Base-by-base conservation (phyloP, 208 protist species). In the Naegleria gruberi region DNA sequence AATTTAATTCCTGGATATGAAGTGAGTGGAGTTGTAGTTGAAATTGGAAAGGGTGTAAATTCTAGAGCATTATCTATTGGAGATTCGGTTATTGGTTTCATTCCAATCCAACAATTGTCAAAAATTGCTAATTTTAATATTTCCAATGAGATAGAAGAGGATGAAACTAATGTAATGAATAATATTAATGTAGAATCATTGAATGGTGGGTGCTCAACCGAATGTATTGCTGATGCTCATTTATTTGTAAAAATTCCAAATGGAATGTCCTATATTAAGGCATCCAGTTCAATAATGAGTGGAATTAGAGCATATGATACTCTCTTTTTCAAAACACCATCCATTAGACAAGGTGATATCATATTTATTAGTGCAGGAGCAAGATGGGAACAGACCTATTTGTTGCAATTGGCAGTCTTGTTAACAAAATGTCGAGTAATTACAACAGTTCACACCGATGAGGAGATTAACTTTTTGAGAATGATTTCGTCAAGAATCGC, bases 381-480 rank as follows among this genome's bases (percentile, higher is more conserved):
- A 37, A 12, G 30, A 37, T 77, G 65, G 65, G 65, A 77, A 77
- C 65, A 77, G 34, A 77, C 65, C 34, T 77, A 77, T 77, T 77
- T 77, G 34, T 37, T 77, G 17, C 65, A 77, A 77, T 77, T 77
- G 30, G 65, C 65, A 77, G 8, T 77, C 34, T 77, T 77, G 8
- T 37, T 37, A 77, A 8, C 30, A 7, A 77, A 77, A 37, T 77
- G 65, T 77, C 65, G 30, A 77, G 65, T 77, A 7, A 77, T 77
- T 77, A 77, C 65, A 77, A 77, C 65, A 37, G 65, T 77, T 37
- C 17, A 30, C 1, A 77, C 65, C 0, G 65, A 77, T 77, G 65
- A 77, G 30, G 65, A 77, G 34, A 77, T 77, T 77, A 77, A 77
- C 8, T 77, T 77, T 77, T 77, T 77, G 30, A 77, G 65, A 77